Evolutionary conservation across 1,139 yeast genomes (phyloP).

Genomic region (Hansenula lynferdii): DNA sequence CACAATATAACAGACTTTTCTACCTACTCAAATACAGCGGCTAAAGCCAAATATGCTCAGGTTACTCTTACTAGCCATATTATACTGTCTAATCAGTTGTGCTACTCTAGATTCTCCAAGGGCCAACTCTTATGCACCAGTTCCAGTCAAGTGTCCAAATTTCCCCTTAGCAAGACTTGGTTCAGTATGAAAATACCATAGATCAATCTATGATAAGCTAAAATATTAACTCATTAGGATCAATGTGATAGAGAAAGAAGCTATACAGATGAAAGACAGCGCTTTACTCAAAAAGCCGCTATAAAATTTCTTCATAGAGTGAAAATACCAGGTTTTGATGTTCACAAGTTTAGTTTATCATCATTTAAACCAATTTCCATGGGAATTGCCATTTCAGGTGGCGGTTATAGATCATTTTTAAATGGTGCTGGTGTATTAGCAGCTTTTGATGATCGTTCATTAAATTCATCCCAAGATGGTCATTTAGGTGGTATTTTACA

Average conservation of each 20-base stretch:
- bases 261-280: constrained; percentile 34
- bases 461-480: constrained; percentile 26
- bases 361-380: constrained; percentile 32
- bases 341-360: constrained; percentile 23
- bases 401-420: constrained; percentile 67
- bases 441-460: constrained; percentile 46
- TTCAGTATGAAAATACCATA: constrained; percentile 23
- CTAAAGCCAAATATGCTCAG: not conserved
- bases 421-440: constrained; percentile 58
- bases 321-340: constrained; percentile 35
- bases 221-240: not conserved
- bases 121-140: constrained; percentile 34
- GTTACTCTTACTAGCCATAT: not conserved
- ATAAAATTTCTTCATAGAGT: constrained; percentile 31
- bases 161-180: constrained; percentile 34
- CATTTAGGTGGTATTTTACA: constrained; percentile 50
- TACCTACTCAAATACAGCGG: not conserved
- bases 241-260: constrained; percentile 28
- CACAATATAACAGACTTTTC: no score
- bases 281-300: constrained; percentile 27
- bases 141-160: constrained; percentile 37
- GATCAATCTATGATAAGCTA: no score
- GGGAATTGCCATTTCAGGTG: constrained; percentile 66
- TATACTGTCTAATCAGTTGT: not conserved
- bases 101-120: not conserved